These are phyloP conservation scores for Rickenella mellea DNA, from an alignment of 768 basidiomycete genomes.

Conservation along the genomic window DNA sequence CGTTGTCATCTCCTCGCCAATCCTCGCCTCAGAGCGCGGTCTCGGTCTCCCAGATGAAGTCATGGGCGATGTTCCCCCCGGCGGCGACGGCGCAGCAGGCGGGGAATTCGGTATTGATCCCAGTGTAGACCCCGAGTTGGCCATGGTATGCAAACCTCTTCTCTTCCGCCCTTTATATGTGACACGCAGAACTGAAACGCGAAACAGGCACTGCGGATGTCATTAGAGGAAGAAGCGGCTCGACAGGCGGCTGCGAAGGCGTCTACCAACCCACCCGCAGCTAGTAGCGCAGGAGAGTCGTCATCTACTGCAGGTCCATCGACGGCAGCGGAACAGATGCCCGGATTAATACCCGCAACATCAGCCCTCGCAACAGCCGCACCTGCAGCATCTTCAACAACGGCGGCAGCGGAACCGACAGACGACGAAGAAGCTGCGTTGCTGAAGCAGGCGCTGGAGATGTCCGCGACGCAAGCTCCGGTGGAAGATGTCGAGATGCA, in stretches of 20 bases:
- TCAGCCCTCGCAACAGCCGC: constrained; percentile 13
- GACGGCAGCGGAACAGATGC: constrained; percentile 11
- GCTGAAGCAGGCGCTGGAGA: constrained; percentile 65
- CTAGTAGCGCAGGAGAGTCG: constrained; percentile 23
- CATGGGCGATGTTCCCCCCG: constrained; percentile 32
- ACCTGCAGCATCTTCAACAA: constrained; percentile 16
- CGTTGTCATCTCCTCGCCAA: constrained; percentile 65
- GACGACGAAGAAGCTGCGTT: constrained; percentile 74
- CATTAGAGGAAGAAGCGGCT: constrained; percentile 89
- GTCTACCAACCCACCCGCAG: constrained; percentile 13
- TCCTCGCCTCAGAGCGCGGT: constrained; percentile 68
- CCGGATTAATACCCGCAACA: constrained; percentile 9
- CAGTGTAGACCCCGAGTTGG: constrained; percentile 89
- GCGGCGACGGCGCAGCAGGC: constrained; percentile 29
- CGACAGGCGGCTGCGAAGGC: constrained; percentile 47
- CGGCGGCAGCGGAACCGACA: constrained; percentile 19
- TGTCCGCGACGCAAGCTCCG: constrained; percentile 57
- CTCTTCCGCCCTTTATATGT: background rate
- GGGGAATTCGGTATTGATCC: constrained; percentile 85
- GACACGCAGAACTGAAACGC: background rate
- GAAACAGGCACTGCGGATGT: constrained; percentile 86
- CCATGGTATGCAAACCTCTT: constrained; percentile 57
- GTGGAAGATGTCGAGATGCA: constrained; percentile 42
- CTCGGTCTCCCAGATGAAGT: constrained; percentile 52
- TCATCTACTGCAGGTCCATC: constrained; percentile 24